These are phyloP conservation scores for Tricholoma terreum DNA, from an alignment of 768 basidiomycete species.

Conservation along the genomic window DNA sequence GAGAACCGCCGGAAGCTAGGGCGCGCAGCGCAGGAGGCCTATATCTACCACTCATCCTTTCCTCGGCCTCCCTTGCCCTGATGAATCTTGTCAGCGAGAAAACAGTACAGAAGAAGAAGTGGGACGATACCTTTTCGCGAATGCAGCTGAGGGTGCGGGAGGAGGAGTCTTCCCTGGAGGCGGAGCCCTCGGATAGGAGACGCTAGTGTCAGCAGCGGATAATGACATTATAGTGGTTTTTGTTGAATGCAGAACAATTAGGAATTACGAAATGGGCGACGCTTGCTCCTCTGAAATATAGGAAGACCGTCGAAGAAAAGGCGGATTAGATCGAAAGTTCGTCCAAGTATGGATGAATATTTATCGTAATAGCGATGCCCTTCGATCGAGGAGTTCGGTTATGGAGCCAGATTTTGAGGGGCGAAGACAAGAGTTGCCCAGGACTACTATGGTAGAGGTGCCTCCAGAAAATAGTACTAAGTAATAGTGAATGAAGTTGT, in stretches of 20 bases:
- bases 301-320: constrained; percentile 23
- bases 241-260: constrained; percentile 64
- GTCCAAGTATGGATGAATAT: constrained; percentile 18
- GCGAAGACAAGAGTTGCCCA: constrained; percentile 42
- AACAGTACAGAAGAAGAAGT: constrained; percentile 14
- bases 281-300: constrained; percentile 28
- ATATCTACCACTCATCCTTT: constrained; percentile 65
- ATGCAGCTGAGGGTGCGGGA: constrained; percentile 86
- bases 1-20: constrained; percentile 66
- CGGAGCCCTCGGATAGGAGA: constrained; percentile 76
- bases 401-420: constrained; percentile 20
- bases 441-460: constrained; percentile 50
- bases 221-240: constrained; percentile 84
- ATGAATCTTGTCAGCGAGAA: constrained; percentile 8
- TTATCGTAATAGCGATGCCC: constrained; percentile 18
- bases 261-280: constrained; percentile 60
- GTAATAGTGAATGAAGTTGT: constrained; percentile 46
- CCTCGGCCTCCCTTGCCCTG: constrained; percentile 85
- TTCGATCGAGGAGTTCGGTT: constrained; percentile 19
- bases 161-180: constrained; percentile 86
- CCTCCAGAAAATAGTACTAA: constrained; percentile 56
- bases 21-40: constrained; percentile 79
- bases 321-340: constrained; percentile 30
- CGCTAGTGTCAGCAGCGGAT: constrained; percentile 79
- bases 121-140: constrained; percentile 70